phyloP scores from a whole-genome alignment of 2,329 filamentous ascomycete species.

The Capronia americana region DNA sequence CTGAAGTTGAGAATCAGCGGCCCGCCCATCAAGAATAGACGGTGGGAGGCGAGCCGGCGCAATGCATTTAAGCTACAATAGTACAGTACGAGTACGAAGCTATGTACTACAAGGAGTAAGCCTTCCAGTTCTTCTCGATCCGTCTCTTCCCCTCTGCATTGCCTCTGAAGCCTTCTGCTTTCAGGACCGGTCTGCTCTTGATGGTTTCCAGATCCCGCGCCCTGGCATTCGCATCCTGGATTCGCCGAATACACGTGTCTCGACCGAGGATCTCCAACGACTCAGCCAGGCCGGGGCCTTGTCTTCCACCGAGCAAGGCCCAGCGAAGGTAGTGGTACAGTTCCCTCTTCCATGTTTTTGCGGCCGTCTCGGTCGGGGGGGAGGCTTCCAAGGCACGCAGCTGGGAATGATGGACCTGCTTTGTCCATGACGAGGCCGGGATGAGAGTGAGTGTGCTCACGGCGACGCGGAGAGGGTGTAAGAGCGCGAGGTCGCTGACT shows the following conservation, averaged over 20 bases:
- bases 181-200: conserved; percentile 17
- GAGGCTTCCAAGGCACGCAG: conserved; percentile 40
- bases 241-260: conserved; percentile 55
- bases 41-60: background rate
- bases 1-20: background rate
- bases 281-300: conserved; percentile 60
- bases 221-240: conserved; percentile 49
- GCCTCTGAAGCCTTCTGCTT: conserved; percentile 25
- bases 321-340: conserved; percentile 64
- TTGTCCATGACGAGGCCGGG: conserved; percentile 49
- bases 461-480: conserved; percentile 52
- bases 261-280: conserved; percentile 63
- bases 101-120: conserved; percentile 23
- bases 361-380: conserved; percentile 9
- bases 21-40: background rate
- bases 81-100: background rate
- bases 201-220: conserved; percentile 26
- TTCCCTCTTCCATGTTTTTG: conserved; percentile 47
- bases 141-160: conserved; percentile 34
- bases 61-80: background rate
- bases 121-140: conserved; percentile 34
- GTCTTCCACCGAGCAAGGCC: conserved; percentile 59
- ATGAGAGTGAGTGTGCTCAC: conserved; percentile 53
- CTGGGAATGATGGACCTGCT: conserved; percentile 49
- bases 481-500: conserved; percentile 29